A percentile compares a stretch with the other conserved stretches of the same genome.
phyloP scores from a whole-genome alignment of 192 early-diverging fungal species.

The Coemansia sp. region DNA sequence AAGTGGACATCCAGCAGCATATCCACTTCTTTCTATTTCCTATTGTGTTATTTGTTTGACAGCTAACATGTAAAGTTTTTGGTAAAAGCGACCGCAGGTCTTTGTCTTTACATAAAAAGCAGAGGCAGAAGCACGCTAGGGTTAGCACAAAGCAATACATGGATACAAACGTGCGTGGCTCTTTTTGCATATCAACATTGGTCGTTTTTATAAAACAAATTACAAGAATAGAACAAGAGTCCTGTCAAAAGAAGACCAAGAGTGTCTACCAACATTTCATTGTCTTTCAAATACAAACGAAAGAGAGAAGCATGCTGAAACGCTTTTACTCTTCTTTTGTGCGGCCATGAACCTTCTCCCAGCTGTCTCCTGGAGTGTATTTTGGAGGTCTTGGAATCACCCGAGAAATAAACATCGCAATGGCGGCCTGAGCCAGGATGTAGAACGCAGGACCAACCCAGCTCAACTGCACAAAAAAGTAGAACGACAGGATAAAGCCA shows the following conservation, averaged over 20 bases:
- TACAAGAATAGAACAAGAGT: not conserved
- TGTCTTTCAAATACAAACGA: not conserved
- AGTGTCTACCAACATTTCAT: not conserved
- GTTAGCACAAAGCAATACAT: too few species aligned
- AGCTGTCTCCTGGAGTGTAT: conserved; percentile 32
- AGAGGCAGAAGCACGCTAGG: too few species aligned
- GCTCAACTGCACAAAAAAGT: conserved; percentile 51
- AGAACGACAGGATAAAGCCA: conserved; percentile 45
- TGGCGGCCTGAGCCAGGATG: conserved; percentile 44
- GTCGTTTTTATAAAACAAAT: too few species aligned
- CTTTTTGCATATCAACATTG: too few species aligned
- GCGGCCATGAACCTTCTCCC: conserved; percentile 16
- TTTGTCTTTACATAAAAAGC: too few species aligned
- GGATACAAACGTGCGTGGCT: too few species aligned
- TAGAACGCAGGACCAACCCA: conserved; percentile 53
- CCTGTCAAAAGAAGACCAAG: not conserved
- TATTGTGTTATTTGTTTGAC: too few species aligned
- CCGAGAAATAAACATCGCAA: conserved; percentile 42
- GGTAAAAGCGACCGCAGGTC: too few species aligned
- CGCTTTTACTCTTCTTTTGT: not conserved
- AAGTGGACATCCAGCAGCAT: too few species aligned
- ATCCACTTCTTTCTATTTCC: too few species aligned
- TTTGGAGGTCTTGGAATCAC: conserved; percentile 28
- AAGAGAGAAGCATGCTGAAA: not conserved
- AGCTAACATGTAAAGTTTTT: too few species aligned